phyloP scores from a whole-genome alignment of 2,329 filamentous ascomycete species.

The Basipetospora chlamydospora region DNA sequence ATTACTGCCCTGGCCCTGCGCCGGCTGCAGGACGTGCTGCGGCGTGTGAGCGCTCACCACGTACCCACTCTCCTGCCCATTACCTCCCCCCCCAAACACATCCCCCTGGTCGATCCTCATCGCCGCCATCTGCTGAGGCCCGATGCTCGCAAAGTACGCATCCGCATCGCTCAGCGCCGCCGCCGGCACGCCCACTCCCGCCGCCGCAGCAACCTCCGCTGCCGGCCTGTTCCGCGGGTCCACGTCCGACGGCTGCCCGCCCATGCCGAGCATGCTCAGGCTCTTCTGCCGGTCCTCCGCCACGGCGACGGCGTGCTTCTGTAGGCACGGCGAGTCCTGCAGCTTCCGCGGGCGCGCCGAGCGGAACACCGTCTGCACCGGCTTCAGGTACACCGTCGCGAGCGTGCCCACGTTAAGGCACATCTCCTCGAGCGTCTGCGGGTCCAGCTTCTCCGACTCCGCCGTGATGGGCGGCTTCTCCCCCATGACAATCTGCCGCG shows the following conservation, averaged over 20 bases:
- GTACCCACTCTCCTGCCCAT: conserved; percentile 35
- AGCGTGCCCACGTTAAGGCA: conserved; percentile 92
- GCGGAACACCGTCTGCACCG: conserved; percentile 92
- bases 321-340: conserved; percentile 71
- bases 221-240: conserved; percentile 20
- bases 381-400: conserved; percentile 94
- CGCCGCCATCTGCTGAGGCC: conserved; percentile 56
- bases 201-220: conserved; percentile 19
- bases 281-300: conserved; percentile 41
- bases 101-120: conserved; percentile 54
- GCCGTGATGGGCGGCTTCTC: conserved; percentile 94
- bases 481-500: conserved; percentile 87
- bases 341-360: conserved; percentile 69
- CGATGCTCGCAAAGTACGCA: conserved; percentile 73
- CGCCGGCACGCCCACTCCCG: not conserved
- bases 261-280: conserved; percentile 42
- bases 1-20: conserved; percentile 48
- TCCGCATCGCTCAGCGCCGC: conserved; percentile 75
- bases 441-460: conserved; percentile 87
- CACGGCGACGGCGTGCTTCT: conserved; percentile 50
- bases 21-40: conserved; percentile 59
- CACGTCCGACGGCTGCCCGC: conserved; percentile 27
- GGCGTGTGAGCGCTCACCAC: conserved; percentile 74
- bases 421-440: conserved; percentile 86
- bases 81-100: conserved; percentile 46